Evolutionary conservation across 768 basidiomycete genomes (phyloP).

Genomic region (Chiua virens): DNA sequence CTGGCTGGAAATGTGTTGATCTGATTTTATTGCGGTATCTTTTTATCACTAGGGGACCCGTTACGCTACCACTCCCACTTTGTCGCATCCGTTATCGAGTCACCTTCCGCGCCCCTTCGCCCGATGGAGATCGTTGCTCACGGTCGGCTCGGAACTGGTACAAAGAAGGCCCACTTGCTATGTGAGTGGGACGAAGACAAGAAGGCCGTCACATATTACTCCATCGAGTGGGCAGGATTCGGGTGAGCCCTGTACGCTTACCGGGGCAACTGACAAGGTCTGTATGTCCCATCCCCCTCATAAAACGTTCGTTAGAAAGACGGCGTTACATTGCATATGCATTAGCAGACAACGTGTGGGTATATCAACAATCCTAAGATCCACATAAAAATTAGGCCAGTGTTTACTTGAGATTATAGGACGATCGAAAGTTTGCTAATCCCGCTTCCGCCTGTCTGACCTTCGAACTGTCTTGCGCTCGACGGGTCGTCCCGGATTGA

Average conservation of each 20-base stretch:
- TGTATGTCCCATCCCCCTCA: background rate
- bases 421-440: constrained; percentile 31
- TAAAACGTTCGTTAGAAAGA: background rate
- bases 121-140: constrained; percentile 97
- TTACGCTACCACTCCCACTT: constrained; percentile 97
- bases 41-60: constrained; percentile 68
- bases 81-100: constrained; percentile 75
- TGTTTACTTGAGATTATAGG: constrained; percentile 10
- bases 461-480: constrained; percentile 26
- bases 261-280: background rate
- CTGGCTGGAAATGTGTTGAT: background rate
- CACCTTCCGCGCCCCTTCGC: constrained; percentile 54
- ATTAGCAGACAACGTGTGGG: constrained; percentile 9
- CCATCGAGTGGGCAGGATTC: constrained; percentile 91
- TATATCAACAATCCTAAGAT: constrained; percentile 14
- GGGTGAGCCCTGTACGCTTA: constrained; percentile 39
- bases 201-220: constrained; percentile 67
- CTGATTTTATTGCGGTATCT: constrained; percentile 1
- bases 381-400: constrained; percentile 14
- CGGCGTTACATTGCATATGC: constrained; percentile 2
- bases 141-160: constrained; percentile 92
- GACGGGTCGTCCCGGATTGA: constrained; percentile 3
- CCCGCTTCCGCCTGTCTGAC: constrained; percentile 45
- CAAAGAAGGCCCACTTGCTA: constrained; percentile 92
- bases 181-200: constrained; percentile 83